Percentiles rank a stretch among this genome's conserved stretches.
Evolutionary conservation across 768 basidiomycete genomes (phyloP).

Genomic region (Dendrothele bispora): DNA sequence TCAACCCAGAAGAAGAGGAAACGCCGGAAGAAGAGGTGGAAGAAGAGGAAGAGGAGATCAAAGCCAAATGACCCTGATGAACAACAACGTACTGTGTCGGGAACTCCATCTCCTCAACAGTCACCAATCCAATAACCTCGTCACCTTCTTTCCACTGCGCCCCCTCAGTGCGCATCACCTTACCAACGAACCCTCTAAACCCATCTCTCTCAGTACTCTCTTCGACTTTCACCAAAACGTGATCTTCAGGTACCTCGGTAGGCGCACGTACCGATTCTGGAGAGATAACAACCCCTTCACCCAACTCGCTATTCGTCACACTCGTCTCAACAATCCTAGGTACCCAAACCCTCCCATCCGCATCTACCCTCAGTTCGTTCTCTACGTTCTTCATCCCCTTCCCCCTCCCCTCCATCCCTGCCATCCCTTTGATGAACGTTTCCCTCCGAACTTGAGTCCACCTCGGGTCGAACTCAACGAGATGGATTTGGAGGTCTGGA

Average conservation of each 20-base stretch:
- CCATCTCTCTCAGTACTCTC: not conserved
- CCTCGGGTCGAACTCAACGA: not conserved
- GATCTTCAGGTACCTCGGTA: not conserved
- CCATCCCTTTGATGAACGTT: not conserved
- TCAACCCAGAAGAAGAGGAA: no score
- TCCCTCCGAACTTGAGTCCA: not conserved
- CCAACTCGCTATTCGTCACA: not conserved
- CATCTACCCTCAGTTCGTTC: not conserved
- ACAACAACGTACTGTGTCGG: conserved; percentile 2
- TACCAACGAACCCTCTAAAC: not conserved
- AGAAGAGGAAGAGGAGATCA: not conserved
- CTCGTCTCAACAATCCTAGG: not conserved
- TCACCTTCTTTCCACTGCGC: conserved; percentile 1
- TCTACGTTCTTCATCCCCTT: not conserved
- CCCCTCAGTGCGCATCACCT: not conserved
- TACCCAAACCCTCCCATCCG: not conserved
- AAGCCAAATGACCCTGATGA: conserved; percentile 1
- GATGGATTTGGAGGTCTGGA: not conserved
- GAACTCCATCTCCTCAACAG: not conserved
- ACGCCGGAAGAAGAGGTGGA: no score
- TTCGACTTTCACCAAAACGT: not conserved
- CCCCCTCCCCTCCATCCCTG: no score
- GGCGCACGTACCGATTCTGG: not conserved
- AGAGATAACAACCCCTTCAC: not conserved
- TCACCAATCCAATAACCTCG: not conserved